Percentiles rank a stretch among this genome's conserved stretches.
phyloP scores from a whole-genome alignment of 495 filamentous ascomycete species.

The Barbatosphaeria neglecta region DNA sequence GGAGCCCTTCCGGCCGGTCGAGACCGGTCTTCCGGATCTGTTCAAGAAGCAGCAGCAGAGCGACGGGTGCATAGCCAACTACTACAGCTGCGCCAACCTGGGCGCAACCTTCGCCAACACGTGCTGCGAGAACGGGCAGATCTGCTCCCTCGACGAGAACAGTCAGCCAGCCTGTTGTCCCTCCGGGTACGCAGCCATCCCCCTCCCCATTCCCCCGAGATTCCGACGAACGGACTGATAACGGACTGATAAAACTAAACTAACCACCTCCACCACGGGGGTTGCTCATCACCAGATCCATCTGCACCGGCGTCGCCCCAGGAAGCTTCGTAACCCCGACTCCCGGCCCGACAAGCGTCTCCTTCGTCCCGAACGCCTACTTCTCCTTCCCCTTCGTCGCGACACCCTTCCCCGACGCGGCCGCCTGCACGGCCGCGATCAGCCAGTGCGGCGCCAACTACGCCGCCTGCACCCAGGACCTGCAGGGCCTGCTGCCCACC shows the following conservation, averaged over 20 bases:
- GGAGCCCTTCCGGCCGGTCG: slow-evolving; percentile 17
- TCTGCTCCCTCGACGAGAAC: slow-evolving; percentile 27
- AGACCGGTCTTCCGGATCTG: slow-evolving; percentile 11
- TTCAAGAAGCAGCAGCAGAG: slow-evolving; percentile 10
- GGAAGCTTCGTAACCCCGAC: slow-evolving; percentile 32
- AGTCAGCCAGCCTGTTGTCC: slow-evolving; percentile 36
- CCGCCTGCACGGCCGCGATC: slow-evolving; percentile 55
- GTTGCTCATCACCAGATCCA: slow-evolving; percentile 17
- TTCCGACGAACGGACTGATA: not conserved
- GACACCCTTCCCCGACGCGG: slow-evolving; percentile 51
- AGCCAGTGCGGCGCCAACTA: slow-evolving; percentile 54
- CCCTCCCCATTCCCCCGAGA: not conserved
- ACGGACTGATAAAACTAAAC: no score
- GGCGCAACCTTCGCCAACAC: slow-evolving; percentile 25
- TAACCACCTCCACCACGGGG: not conserved
- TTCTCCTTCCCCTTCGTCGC: slow-evolving; percentile 59
- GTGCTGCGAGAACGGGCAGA: slow-evolving; percentile 34
- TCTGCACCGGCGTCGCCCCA: slow-evolving; percentile 34
- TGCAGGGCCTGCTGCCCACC: slow-evolving; percentile 39
- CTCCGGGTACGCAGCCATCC: slow-evolving; percentile 14
- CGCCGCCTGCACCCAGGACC: slow-evolving; percentile 45
- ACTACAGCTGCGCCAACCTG: slow-evolving; percentile 29
- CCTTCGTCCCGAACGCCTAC: slow-evolving; percentile 39
- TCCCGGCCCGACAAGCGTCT: slow-evolving; percentile 15
- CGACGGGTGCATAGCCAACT: slow-evolving; percentile 20